Evolutionary conservation across 495 filamentous ascomycete species (phyloP), one percentile per base, ranked within the genome.

Genomic region (Penicillium turbatum): DNA sequence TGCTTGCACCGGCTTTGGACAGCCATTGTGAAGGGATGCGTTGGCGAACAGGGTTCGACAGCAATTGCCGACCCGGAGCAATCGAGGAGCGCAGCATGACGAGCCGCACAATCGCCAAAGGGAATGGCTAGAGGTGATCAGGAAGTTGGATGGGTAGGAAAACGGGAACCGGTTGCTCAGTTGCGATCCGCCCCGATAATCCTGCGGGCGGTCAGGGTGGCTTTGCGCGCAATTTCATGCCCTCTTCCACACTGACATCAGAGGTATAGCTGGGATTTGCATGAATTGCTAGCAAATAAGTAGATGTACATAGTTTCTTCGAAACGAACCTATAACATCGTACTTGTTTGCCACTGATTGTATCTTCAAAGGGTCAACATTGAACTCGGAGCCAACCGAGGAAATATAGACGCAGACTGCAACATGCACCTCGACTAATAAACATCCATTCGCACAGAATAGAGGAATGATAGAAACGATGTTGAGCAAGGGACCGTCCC

Each of bases 81-180:
- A 74, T 66, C 61, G 73, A 74, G 49, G 69, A 72, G 67, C 75
- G 73, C 73, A 78, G 75, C 75, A 78, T 78, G 61, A 65, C 68
- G 68, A 67, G 71, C 75, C 64, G 66, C 74, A 71, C 68, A 67
- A 70, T 72, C 69, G 67, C 64, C 66, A 62, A 62, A 51, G 50
- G 53, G 53, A 61, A 62, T 60, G 61, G 67, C 49, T 51, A 35
- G 29, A 51, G 54, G 66, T 56, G 54, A 61, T 61, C 42, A 50
- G 49, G 60, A 58, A 55, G 56, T 60, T 67, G 59, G 61, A 63
- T 69, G 69, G 53, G 66, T 67, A 64, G 66, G 52, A 51, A 63
- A 66, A 65, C 63, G 61, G 56, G 67, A 71, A 66, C 58, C 66
- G 50, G 67, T 65, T 68, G 65, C 60, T 72, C 70, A 46, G 54